phyloP scores from a whole-genome alignment of 208 protist genomes.

The Wallacemonas collosoma region DNA sequence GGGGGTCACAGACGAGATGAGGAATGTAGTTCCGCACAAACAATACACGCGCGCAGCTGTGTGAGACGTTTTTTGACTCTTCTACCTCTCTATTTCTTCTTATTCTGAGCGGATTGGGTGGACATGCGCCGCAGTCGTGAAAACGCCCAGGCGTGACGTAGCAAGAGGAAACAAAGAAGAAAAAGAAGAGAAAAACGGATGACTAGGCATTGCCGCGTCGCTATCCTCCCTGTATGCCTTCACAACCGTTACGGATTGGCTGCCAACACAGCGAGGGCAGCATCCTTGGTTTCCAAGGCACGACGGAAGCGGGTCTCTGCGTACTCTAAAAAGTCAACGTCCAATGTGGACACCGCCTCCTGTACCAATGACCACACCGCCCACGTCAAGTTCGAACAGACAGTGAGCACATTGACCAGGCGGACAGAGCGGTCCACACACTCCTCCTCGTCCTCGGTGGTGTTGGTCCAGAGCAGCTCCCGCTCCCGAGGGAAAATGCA shows the following conservation, averaged over 20 bases:
- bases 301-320: slow-evolving; percentile 58
- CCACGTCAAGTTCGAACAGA: slow-evolving; percentile 87
- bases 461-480: slow-evolving; percentile 49
- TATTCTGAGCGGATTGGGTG: too few relatives aligned
- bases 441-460: slow-evolving; percentile 26
- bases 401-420: slow-evolving; percentile 75
- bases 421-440: slow-evolving; percentile 43
- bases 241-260: not conserved
- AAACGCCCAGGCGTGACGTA: too few relatives aligned
- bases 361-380: slow-evolving; percentile 88
- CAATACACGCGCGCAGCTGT: too few relatives aligned
- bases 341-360: slow-evolving; percentile 81
- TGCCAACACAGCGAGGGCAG: slow-evolving; percentile 1
- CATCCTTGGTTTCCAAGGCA: slow-evolving; percentile 66
- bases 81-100: too few relatives aligned
- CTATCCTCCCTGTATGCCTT: too few relatives aligned
- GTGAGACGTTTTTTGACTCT: too few relatives aligned
- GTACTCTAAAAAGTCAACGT: slow-evolving; percentile 91
- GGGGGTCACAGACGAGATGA: not conserved
- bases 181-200: too few relatives aligned
- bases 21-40: too few relatives aligned
- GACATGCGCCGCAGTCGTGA: too few relatives aligned
- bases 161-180: too few relatives aligned
- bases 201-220: too few relatives aligned
- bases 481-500: slow-evolving; percentile 47